Conservation (phyloP, 1,139 yeast species). For the Geotrichum carabidarum region DNA sequence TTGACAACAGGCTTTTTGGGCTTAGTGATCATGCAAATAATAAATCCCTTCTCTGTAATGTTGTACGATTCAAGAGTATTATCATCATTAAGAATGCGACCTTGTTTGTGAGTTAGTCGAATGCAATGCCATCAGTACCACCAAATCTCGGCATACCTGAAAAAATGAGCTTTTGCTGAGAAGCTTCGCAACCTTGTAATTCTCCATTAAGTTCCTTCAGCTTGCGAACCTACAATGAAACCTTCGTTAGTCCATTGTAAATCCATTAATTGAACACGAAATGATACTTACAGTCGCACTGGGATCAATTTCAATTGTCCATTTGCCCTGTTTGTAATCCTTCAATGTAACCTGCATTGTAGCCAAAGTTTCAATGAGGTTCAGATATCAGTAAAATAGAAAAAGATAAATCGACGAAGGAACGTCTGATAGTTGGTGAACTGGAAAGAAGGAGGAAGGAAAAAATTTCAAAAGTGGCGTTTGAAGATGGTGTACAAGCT, state of each 20-base stretch:
- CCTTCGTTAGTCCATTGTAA: neutral
- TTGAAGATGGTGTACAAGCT: neutral
- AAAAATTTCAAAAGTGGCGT: conserved; percentile 16
- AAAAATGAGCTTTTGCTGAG: conserved; percentile 82
- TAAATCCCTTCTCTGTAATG: conserved; percentile 78
- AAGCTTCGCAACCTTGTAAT: conserved; percentile 62
- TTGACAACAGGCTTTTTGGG: conserved; percentile 32
- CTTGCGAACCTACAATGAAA: conserved; percentile 48
- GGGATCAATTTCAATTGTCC: conserved; percentile 71
- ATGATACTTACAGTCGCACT: conserved; percentile 54
- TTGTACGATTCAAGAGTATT: conserved; percentile 67
- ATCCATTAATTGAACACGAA: neutral
- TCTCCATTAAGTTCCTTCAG: conserved; percentile 72
- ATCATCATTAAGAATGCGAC: conserved; percentile 80
- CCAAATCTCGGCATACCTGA: conserved; percentile 49
- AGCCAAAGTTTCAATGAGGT: neutral
- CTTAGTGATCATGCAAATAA: conserved; percentile 81
- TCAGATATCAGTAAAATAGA: neutral
- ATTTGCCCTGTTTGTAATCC: conserved; percentile 87
- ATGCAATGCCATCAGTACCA: neutral
- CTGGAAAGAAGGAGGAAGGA: neutral
- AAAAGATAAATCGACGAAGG: neutral
- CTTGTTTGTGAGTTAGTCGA: conserved; percentile 27
- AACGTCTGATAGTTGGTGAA: neutral
- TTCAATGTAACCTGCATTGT: conserved; percentile 77